Evolutionary conservation across 352 stramenopile species (phyloP).

Genomic region (Globisporangium yorkense): DNA sequence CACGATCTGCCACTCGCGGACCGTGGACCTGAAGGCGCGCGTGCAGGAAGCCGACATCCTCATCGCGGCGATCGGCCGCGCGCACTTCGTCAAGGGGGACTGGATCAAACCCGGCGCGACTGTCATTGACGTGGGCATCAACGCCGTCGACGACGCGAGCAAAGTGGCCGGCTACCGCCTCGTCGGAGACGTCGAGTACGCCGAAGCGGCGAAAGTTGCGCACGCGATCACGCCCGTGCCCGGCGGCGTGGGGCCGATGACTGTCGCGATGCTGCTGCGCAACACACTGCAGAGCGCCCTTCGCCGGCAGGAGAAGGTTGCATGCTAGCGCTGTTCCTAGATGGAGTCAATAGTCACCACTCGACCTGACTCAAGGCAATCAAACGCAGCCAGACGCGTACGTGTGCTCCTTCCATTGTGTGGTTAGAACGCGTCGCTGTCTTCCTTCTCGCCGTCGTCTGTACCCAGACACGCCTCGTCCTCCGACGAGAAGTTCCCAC

Average conservation of each 20-base stretch:
- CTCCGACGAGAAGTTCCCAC: conserved; percentile 62
- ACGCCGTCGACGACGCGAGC: conserved; percentile 87
- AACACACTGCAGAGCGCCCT: conserved; percentile 69
- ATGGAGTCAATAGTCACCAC: neutral
- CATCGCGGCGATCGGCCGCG: conserved; percentile 93
- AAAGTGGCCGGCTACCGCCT: conserved; percentile 89
- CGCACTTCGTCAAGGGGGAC: conserved; percentile 89
- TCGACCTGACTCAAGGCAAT: too few species aligned
- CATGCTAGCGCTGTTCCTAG: neutral
- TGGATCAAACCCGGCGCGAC: conserved; percentile 97
- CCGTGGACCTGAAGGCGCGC: conserved; percentile 72
- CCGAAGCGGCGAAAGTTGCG: conserved; percentile 73
- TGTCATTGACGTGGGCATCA: conserved; percentile 99
- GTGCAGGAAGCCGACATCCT: conserved; percentile 94
- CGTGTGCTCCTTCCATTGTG: too few species aligned
- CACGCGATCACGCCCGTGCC: conserved; percentile 97
- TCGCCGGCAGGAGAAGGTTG: conserved; percentile 15
- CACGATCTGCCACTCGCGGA: conserved; percentile 97
- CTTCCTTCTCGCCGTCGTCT: conserved; percentile 1
- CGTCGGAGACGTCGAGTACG: conserved; percentile 97
- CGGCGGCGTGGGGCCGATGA: conserved; percentile 97
- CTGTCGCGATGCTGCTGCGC: conserved; percentile 90
- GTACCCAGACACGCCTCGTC: conserved; percentile 27
- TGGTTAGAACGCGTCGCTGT: conserved; percentile 6
- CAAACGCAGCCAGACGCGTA: too few species aligned